These are phyloP conservation scores for Seiridium unicorne DNA, from an alignment of 2,329 filamentous ascomycete species.

Conservation along the genomic window DNA sequence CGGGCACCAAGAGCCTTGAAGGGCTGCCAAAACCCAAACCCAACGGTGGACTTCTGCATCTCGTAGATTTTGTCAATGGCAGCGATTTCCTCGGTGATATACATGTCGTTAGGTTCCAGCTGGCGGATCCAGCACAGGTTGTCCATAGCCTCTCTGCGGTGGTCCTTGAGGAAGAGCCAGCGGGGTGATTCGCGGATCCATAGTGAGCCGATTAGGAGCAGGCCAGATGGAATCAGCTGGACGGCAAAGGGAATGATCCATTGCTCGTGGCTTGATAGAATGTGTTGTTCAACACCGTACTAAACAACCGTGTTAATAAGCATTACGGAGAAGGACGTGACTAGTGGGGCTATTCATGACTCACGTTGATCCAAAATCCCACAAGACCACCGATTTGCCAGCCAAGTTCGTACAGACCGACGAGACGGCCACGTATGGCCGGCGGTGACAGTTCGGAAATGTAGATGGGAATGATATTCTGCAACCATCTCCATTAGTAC, in stretches of 20 bases:
- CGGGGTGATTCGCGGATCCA: slow-evolving; percentile 56
- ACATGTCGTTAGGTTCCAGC: slow-evolving; percentile 46
- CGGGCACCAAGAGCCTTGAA: slow-evolving; percentile 37
- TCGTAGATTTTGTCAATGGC: slow-evolving; percentile 50
- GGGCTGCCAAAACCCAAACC: slow-evolving; percentile 31
- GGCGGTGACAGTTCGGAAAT: slow-evolving; percentile 46
- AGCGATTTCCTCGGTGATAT: slow-evolving; percentile 60
- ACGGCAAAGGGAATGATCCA: slow-evolving; percentile 53
- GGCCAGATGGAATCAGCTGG: slow-evolving; percentile 52
- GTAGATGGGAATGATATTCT: slow-evolving; percentile 46
- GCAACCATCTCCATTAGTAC: not conserved
- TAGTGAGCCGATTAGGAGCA: slow-evolving; percentile 46
- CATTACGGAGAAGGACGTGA: not conserved
- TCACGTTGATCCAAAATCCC: slow-evolving; percentile 46
- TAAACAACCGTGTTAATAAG: not conserved
- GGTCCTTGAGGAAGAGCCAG: slow-evolving; percentile 56
- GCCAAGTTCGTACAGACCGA: slow-evolving; percentile 54
- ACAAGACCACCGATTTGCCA: slow-evolving; percentile 50
- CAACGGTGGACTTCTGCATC: slow-evolving; percentile 33
- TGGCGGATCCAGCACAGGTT: slow-evolving; percentile 57
- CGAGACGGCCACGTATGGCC: slow-evolving; percentile 51
- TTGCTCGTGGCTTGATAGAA: slow-evolving; percentile 31
- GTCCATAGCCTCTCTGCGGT: slow-evolving; percentile 47
- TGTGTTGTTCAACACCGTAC: slow-evolving; percentile 32
- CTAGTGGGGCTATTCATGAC: not conserved